Conservation (phyloP, 2,329 filamentous ascomycete genomes). For the Colletotrichum noveboracense region DNA sequence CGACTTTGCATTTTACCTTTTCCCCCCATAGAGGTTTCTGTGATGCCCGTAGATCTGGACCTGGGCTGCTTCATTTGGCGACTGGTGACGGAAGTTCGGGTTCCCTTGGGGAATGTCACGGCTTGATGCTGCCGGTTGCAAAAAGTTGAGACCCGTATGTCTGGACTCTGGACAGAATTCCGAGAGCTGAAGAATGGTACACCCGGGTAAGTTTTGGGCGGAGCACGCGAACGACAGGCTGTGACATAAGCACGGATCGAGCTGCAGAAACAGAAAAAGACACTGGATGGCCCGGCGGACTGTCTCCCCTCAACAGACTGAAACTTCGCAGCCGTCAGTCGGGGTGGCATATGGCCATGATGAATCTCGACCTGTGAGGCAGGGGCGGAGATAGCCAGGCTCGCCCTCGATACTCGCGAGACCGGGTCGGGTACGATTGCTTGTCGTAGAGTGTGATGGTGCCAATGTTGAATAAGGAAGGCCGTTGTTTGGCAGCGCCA, state of each 20-base stretch:
- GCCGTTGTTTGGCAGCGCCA: not conserved
- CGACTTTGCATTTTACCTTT: not conserved
- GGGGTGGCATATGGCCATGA: conserved; percentile 3
- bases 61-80: not conserved
- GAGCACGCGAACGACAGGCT: not conserved
- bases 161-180: not conserved
- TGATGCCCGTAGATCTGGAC: not conserved
- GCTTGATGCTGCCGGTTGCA: not conserved
- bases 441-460: not conserved
- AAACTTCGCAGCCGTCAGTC: conserved; percentile 8
- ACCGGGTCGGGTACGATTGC: not conserved
- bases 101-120: not conserved
- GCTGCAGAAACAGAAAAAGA: not conserved
- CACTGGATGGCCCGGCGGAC: not conserved
- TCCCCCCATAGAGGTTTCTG: not conserved
- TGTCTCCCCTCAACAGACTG: not conserved
- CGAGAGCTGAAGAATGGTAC: not conserved
- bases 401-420: not conserved
- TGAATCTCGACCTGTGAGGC: not conserved
- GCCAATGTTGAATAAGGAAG: not conserved
- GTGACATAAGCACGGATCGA: not conserved
- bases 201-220: not conserved
- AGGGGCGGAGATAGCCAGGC: not conserved
- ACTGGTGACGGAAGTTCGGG: not conserved
- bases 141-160: not conserved